These are phyloP conservation scores for Lactarius sanguifluus DNA, from an alignment of 768 basidiomycete genomes.

Conservation along the genomic window DNA sequence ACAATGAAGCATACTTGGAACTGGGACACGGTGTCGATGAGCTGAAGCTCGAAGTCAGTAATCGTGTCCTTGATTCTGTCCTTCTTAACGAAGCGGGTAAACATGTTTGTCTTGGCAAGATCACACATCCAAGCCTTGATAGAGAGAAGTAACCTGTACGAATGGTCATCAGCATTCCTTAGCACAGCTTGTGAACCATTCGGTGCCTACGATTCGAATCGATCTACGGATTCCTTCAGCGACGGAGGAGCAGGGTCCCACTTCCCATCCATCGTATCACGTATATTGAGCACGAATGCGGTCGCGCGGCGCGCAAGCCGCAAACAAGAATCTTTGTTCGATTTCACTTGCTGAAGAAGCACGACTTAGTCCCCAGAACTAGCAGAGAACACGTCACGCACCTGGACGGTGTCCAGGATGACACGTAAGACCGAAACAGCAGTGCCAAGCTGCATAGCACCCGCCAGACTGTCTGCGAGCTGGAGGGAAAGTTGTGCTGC, in stretches of 20 bases:
- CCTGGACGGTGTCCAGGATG: constrained; percentile 11
- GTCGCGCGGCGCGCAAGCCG: constrained; percentile 14
- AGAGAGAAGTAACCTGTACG: constrained; percentile 15
- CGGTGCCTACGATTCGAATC: constrained; percentile 12
- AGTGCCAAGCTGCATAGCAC: constrained; percentile 12
- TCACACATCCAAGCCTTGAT: constrained; percentile 19
- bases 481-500: constrained; percentile 2
- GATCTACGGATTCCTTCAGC: constrained; percentile 14
- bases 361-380: background rate
- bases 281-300: constrained; percentile 17
- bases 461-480: constrained; percentile 11
- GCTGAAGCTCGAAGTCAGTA: constrained; percentile 18
- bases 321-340: constrained; percentile 12
- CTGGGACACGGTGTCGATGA: constrained; percentile 15
- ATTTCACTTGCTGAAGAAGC: constrained; percentile 11
- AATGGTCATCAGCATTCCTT: background rate
- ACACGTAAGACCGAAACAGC: constrained; percentile 4
- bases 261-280: constrained; percentile 22
- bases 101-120: constrained; percentile 10
- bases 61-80: constrained; percentile 12
- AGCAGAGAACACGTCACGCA: background rate
- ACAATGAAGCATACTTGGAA: constrained; percentile 14
- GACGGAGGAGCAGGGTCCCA: constrained; percentile 15
- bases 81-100: constrained; percentile 13
- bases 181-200: background rate